Evolutionary conservation across 305 asterid genomes (phyloP), one percentile per base, ranked within the genome.

Genomic region (Salvia sclarea): DNA sequence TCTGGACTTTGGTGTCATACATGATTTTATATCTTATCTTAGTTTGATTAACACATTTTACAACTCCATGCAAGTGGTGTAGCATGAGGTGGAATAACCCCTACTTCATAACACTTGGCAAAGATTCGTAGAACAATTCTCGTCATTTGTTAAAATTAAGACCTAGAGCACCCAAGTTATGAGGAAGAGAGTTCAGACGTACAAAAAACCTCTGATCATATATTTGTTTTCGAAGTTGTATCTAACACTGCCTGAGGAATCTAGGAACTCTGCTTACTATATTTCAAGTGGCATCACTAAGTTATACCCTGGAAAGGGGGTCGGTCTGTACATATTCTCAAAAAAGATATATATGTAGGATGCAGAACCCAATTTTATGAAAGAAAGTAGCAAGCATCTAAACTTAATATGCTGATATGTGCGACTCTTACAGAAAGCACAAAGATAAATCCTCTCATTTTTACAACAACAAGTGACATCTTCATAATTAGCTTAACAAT

Each of bases 11-110:
- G 41, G 18, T 53, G 17, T 55, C 72, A 56, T 45, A 43, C 45
- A 40, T 31, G 52, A 61, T 18, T 37, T 31, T 57, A 1, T 49
- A 48, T 17, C 12, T 20, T 21, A 49, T 52, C 37, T 16, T 45
- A 31, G 52, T 13, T 28, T 20, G 55, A 47, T 52, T 10, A 12
- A 21, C 33, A 8, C 56, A 49, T 24, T 58, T 22, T 21, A 41
- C 52, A 59, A 59, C 64, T 30, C 33, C 67, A 45, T 14, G 31
- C 59, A 66, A 48, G 59, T 66, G 64, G 45, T 60, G 53, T 43
- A 61, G 52, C 53, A 52, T 50, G 45, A 48, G 17, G 69, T 40
- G 53, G 59, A 31, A 22, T 20, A 25, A n/a, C 33, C 30, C 43
- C 49, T 43, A 16, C 50, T 13, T 40, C 53, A 31, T 53, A 21